Percentiles rank a stretch among this genome's conserved stretches.
These are phyloP conservation scores for Pyrenophora tritici-repentis DNA, from an alignment of 2,329 filamentous ascomycete species.

Conservation along the genomic window DNA sequence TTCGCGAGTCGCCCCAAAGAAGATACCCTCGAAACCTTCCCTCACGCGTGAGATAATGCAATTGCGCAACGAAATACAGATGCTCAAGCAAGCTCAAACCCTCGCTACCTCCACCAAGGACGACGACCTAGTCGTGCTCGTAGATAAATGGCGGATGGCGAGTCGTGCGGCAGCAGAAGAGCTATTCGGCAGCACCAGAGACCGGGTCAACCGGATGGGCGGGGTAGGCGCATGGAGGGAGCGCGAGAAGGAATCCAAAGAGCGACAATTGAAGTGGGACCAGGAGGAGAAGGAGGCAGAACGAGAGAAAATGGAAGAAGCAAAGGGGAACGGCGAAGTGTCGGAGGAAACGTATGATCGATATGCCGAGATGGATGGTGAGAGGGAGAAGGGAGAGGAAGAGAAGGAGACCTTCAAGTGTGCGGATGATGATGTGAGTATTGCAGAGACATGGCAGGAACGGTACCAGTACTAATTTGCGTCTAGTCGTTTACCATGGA, in stretches of 20 bases:
- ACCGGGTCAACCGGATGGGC: slow-evolving; percentile 66
- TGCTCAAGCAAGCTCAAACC: slow-evolving; percentile 49
- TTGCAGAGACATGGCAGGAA: no score
- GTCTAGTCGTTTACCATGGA: slow-evolving; percentile 68
- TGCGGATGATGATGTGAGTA: slow-evolving; percentile 48
- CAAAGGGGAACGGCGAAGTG: slow-evolving; percentile 36
- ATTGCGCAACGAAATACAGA: slow-evolving; percentile 47
- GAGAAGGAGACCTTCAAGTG: slow-evolving; percentile 46
- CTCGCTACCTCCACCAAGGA: slow-evolving; percentile 50
- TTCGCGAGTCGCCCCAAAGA: slow-evolving; percentile 18
- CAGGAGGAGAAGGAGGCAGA: slow-evolving; percentile 45
- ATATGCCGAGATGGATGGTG: slow-evolving; percentile 47
- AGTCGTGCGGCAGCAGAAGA: slow-evolving; percentile 70
- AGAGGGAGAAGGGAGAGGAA: slow-evolving; percentile 48
- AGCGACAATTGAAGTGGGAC: slow-evolving; percentile 46
- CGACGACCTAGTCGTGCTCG: slow-evolving; percentile 61
- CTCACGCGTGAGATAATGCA: slow-evolving; percentile 40
- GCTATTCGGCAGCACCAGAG: slow-evolving; percentile 64
- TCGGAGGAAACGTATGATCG: slow-evolving; percentile 57
- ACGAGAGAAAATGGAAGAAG: slow-evolving; percentile 53
- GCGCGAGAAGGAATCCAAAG: slow-evolving; percentile 41
- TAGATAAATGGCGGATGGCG: slow-evolving; percentile 65
- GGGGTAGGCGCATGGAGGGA: slow-evolving; percentile 62
- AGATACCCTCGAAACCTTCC: slow-evolving; percentile 28
- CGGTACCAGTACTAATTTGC: slow-evolving; percentile 10